Evolutionary conservation across 2,329 filamentous ascomycete genomes (phyloP).

Genomic region (Remersonia thermophila): DNA sequence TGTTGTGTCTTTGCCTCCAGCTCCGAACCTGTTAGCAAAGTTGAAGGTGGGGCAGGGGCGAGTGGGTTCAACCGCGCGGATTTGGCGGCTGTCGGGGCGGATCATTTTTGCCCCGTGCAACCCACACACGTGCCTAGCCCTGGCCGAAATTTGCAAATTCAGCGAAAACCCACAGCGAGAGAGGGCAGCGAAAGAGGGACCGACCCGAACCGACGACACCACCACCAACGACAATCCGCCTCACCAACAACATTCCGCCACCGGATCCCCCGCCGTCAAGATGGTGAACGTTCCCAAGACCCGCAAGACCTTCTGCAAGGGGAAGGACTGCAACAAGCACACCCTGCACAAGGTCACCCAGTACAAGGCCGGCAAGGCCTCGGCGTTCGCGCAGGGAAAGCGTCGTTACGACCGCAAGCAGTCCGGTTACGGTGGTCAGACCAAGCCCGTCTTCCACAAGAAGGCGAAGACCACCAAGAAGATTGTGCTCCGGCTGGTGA

Average conservation of each 20-base stretch:
- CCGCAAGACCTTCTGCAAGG: slow-evolving; percentile 77
- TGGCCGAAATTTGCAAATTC: slow-evolving; percentile 18
- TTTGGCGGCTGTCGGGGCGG: slow-evolving; percentile 10
- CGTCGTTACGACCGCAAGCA: slow-evolving; percentile 99
- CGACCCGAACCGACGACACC: slow-evolving; percentile 16
- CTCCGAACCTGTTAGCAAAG: too few relatives aligned
- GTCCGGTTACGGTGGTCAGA: slow-evolving; percentile 99
- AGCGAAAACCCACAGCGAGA: slow-evolving; percentile 13
- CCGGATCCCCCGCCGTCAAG: slow-evolving; percentile 17
- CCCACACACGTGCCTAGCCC: slow-evolving; percentile 15
- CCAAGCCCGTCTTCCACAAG: slow-evolving; percentile 99
- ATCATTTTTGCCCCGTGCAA: slow-evolving; percentile 13
- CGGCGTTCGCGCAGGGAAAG: slow-evolving; percentile 67
- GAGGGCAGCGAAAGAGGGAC: slow-evolving; percentile 12
- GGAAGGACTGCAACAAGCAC: slow-evolving; percentile 71
- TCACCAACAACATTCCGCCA: too few relatives aligned
- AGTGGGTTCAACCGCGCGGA: too few relatives aligned
- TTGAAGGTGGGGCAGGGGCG: too few relatives aligned
- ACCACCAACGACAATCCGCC: slow-evolving; percentile 4
- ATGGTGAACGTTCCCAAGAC: slow-evolving; percentile 81
- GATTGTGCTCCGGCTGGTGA: slow-evolving; percentile 78
- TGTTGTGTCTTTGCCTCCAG: too few relatives aligned
- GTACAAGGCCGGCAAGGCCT: slow-evolving; percentile 57
- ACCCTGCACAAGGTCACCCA: slow-evolving; percentile 72
- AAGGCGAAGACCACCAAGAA: slow-evolving; percentile 99